These are phyloP conservation scores for Fonsecaea monophora DNA, from an alignment of 2,329 filamentous ascomycete genomes.

Conservation along the genomic window DNA sequence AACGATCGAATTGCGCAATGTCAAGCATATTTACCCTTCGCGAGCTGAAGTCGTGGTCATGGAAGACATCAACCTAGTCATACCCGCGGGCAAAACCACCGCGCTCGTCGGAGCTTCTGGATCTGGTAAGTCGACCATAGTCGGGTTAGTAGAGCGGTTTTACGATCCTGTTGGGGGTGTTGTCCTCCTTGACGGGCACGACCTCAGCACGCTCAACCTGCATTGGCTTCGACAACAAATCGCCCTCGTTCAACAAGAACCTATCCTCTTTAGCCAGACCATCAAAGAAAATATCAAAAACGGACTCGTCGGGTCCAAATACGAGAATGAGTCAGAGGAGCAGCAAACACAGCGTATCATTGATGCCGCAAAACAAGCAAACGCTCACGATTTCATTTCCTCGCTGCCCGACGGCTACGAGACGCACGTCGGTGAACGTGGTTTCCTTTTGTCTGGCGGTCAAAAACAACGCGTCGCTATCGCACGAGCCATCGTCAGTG, in stretches of 20 bases:
- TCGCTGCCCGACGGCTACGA: slow-evolving; percentile 86
- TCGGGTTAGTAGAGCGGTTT: slow-evolving; percentile 91
- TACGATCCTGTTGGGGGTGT: slow-evolving; percentile 85
- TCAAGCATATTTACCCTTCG: slow-evolving; percentile 95
- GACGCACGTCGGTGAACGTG: slow-evolving; percentile 93
- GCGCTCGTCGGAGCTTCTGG: slow-evolving; percentile 93
- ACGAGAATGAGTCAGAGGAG: slow-evolving; percentile 72
- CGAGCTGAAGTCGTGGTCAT: slow-evolving; percentile 89
- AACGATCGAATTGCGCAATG: slow-evolving; percentile 76
- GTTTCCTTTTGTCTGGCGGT: slow-evolving; percentile 89
- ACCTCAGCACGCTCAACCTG: slow-evolving; percentile 81
- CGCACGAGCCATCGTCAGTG: slow-evolving; percentile 84
- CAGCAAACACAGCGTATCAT: slow-evolving; percentile 74
- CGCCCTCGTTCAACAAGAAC: slow-evolving; percentile 90
- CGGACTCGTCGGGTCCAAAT: slow-evolving; percentile 82
- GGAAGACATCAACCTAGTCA: slow-evolving; percentile 76
- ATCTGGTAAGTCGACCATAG: slow-evolving; percentile 92
- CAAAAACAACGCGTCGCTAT: slow-evolving; percentile 98
- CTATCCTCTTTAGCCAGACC: slow-evolving; percentile 84
- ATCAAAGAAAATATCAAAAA: slow-evolving; percentile 91
- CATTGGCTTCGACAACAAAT: slow-evolving; percentile 92
- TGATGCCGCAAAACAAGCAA: slow-evolving; percentile 85
- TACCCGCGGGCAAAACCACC: slow-evolving; percentile 89
- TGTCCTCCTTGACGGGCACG: slow-evolving; percentile 80
- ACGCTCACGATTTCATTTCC: slow-evolving; percentile 90